Evolutionary conservation across 192 early-diverging fungal species (phyloP), one percentile per base, ranked within the genome.

Genomic region (Backusella westeae): DNA sequence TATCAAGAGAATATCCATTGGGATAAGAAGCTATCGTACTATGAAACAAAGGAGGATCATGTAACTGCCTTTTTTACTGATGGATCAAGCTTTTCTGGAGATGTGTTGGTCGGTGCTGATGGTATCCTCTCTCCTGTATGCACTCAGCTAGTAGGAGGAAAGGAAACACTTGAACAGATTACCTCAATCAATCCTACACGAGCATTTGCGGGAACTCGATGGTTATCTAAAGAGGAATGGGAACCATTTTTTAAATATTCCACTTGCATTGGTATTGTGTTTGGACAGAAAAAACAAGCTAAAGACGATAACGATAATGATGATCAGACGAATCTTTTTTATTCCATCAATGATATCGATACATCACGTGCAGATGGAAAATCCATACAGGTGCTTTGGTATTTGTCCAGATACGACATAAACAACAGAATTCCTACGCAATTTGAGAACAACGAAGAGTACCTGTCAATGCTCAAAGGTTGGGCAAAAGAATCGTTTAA

Each of bases 91-190:
- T 21, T 35, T 15, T 63, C 66, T 10, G 82, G 82, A 3, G 72
- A 76, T 32, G 42, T 81, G 12, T 36, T 84, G 19, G 82, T 81
- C 0, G 80, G 80, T 39, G 75, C 75, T 2, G 80, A 84, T 73
- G 84, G 84, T 23, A 74, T 75, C 0, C 72, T 69, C 21, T 79
- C 74, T 19, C 59, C 35, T 4, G 67, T 83, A 0, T 76, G 82
- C 23, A 34, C 68, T 36, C 72, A 76, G 15, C 23, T 78, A 10
- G 23, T 75, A 0, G 23, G 39, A 10, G 56, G 73, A 21, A 32
- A 49, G 1, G 73, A 75, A 6, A 39, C 6, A 7, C 63, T 56
- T 65, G 35, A 21, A 7, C 21, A 63, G 15, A 21, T 41, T 4
- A 75, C 73, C 7, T 65, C 10, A 23, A 67, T 35, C 17, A 63